Evolutionary conservation across 2,329 filamentous ascomycete species (phyloP).

Genomic region (Microsporum ferrugineum): DNA sequence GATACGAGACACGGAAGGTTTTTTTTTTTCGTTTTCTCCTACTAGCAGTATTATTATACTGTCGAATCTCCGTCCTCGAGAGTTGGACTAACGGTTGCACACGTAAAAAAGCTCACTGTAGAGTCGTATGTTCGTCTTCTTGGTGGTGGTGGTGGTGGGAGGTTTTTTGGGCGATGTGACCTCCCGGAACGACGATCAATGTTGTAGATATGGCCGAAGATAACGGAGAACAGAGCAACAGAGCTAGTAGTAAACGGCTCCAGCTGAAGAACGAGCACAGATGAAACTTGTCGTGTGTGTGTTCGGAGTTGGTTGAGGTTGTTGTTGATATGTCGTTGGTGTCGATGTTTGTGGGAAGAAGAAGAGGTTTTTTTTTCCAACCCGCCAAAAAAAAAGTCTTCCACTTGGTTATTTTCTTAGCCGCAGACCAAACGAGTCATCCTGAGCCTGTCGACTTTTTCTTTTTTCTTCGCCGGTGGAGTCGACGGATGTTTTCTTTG

Average conservation of each 20-base stretch:
- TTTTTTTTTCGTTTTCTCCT: not conserved
- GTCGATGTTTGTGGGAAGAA: not conserved
- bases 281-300: not conserved
- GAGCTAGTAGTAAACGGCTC: not conserved
- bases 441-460: not conserved
- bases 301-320: not conserved
- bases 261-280: not conserved
- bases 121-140: not conserved
- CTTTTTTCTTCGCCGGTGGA: not conserved
- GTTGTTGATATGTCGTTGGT: not conserved
- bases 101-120: not conserved
- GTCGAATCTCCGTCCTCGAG: not conserved
- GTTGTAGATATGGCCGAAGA: not conserved
- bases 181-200: not conserved
- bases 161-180: not conserved
- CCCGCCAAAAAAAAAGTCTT: not conserved
- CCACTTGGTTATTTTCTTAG: not conserved
- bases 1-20: constrained; percentile 6
- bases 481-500: not conserved
- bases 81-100: not conserved
- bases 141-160: not conserved
- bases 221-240: not conserved
- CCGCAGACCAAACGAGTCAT: constrained; percentile 2
- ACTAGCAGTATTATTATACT: no score
- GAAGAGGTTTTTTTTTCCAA: not conserved